Evolutionary conservation across 495 filamentous ascomycete species (phyloP).

Genomic region (Talaromyces adpressus): DNA sequence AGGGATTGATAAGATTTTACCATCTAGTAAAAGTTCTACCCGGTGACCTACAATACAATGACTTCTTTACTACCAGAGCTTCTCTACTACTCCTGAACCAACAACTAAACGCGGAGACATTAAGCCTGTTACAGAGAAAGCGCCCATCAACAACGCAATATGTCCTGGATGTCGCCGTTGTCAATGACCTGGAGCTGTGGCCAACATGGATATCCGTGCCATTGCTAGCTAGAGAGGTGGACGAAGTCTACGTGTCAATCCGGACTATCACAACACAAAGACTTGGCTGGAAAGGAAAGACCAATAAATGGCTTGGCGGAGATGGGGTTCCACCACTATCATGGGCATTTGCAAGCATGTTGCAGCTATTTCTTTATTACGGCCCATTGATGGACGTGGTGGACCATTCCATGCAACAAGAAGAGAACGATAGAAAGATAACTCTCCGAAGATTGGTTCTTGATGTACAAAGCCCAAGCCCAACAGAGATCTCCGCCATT

Average conservation of each 20-base stretch:
- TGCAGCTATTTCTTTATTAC: neutral
- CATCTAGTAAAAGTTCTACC: neutral
- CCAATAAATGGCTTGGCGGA: neutral
- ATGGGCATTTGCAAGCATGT: neutral
- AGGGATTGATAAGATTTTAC: neutral
- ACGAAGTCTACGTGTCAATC: neutral
- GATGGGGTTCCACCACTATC: neutral
- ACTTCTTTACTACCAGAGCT: neutral
- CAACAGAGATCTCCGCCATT: neutral
- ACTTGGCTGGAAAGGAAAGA: neutral
- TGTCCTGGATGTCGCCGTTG: neutral
- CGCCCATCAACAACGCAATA: neutral
- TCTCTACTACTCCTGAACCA: conserved; percentile 1
- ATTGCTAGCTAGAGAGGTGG: neutral
- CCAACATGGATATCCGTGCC: conserved; percentile 2
- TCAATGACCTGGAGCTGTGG: conserved; percentile 6
- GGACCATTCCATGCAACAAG: neutral
- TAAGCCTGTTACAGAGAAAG: neutral
- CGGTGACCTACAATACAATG: neutral
- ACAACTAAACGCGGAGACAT: conserved; percentile 5
- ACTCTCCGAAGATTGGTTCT: neutral
- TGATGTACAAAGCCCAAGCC: neutral
- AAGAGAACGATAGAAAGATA: neutral
- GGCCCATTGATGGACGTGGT: neutral
- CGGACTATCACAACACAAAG: neutral